These are phyloP conservation scores for Diplocarpon mali DNA, from an alignment of 2,329 filamentous ascomycete species.

Conservation along the genomic window DNA sequence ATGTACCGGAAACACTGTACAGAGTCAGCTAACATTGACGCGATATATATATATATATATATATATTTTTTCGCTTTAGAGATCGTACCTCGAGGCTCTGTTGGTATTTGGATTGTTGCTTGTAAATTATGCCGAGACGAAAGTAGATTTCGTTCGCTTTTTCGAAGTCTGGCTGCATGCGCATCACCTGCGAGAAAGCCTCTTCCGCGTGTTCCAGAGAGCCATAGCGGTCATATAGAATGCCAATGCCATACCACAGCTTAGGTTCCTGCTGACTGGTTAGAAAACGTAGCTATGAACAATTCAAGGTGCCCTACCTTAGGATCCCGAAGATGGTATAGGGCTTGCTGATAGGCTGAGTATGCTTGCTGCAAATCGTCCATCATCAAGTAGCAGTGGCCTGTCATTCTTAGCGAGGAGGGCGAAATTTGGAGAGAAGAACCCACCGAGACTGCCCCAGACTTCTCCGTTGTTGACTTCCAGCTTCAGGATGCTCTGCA, in stretches of 20 bases:
- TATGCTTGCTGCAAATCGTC: slow-evolving; percentile 96
- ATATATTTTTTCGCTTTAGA: slow-evolving; percentile 6
- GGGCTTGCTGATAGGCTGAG: slow-evolving; percentile 86
- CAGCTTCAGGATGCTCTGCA: slow-evolving; percentile 82
- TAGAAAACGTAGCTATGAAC: neutral
- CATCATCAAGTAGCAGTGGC: slow-evolving; percentile 99
- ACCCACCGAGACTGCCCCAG: slow-evolving; percentile 84
- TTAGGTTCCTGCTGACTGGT: slow-evolving; percentile 64
- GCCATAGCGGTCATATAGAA: slow-evolving; percentile 91
- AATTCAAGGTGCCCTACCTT: slow-evolving; percentile 47
- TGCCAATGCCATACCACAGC: slow-evolving; percentile 97
- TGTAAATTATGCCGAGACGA: slow-evolving; percentile 97
- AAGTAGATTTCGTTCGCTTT: slow-evolving; percentile 99
- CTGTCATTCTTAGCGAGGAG: slow-evolving; percentile 33
- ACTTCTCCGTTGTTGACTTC: slow-evolving; percentile 86
- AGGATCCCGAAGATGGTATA: slow-evolving; percentile 85
- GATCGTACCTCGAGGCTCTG: slow-evolving; percentile 76
- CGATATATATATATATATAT: neutral
- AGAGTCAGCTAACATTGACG: slow-evolving; percentile 10
- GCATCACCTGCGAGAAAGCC: slow-evolving; percentile 97
- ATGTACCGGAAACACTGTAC: slow-evolving; percentile 94
- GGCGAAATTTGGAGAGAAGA: neutral
- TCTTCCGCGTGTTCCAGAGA: slow-evolving; percentile 96
- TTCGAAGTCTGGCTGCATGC: slow-evolving; percentile 93
- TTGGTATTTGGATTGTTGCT: slow-evolving; percentile 88